Conservation (phyloP, 768 basidiomycete genomes). For the Lactifluus subvellereus region DNA sequence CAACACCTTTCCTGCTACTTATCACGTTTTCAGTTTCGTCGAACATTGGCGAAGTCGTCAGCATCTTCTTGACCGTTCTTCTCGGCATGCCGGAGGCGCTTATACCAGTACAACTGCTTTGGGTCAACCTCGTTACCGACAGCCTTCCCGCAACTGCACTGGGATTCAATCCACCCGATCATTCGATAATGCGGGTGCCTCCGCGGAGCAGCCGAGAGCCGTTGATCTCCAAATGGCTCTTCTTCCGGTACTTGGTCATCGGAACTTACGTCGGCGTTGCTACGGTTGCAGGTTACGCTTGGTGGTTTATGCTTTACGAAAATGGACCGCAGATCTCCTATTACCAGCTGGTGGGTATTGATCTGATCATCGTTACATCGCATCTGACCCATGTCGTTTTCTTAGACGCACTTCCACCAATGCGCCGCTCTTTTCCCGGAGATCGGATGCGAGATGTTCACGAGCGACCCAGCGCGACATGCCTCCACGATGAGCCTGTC, state of each 20-base stretch:
- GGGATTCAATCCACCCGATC: conserved; percentile 96
- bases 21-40: conserved; percentile 59
- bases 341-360: conserved; percentile 73
- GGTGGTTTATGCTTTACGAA: conserved; percentile 95
- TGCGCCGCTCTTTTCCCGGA: conserved; percentile 78
- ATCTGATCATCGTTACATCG: not conserved
- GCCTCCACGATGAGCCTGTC: conserved; percentile 97
- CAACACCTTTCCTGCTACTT: not conserved
- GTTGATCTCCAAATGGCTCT: conserved; percentile 87
- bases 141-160: conserved; percentile 94
- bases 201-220: conserved; percentile 89
- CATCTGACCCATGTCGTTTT: not conserved
- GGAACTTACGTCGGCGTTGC: conserved; percentile 92
- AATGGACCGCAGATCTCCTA: conserved; percentile 92
- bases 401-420: conserved; percentile 92
- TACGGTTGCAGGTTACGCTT: conserved; percentile 96
- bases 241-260: conserved; percentile 92
- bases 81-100: conserved; percentile 99
- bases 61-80: conserved; percentile 95
- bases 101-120: conserved; percentile 95
- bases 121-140: conserved; percentile 98
- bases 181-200: conserved; percentile 93
- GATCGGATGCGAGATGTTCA: conserved; percentile 95
- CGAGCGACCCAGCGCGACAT: conserved; percentile 73
- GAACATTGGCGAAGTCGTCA: conserved; percentile 95